Evolutionary conservation across 768 basidiomycete species (phyloP).

Genomic region (Auriscalpium orientale): DNA sequence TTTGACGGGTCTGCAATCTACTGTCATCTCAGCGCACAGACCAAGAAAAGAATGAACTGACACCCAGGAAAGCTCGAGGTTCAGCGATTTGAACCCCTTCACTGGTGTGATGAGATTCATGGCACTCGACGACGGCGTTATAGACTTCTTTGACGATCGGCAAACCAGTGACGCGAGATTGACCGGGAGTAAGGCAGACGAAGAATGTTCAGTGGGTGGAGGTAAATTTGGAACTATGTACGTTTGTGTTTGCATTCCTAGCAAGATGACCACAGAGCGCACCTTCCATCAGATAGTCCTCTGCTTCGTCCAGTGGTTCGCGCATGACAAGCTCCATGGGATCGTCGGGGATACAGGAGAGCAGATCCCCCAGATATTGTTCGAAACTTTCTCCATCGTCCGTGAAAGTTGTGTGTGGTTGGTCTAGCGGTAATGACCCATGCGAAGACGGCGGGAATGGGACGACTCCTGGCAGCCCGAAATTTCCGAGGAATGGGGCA

Average conservation of each 20-base stretch:
- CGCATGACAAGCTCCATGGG: neutral
- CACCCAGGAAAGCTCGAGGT: neutral
- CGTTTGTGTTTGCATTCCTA: neutral
- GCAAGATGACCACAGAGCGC: neutral
- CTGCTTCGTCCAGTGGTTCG: neutral
- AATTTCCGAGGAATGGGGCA: neutral
- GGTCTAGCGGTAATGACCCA: neutral
- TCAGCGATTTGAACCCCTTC: neutral
- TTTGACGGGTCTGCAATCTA: neutral
- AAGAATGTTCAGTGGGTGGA: conserved; percentile 1
- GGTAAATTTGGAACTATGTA: conserved; percentile 7
- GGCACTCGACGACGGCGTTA: too few species aligned
- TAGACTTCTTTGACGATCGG: too few species aligned
- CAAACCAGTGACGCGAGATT: neutral
- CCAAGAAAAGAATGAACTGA: neutral
- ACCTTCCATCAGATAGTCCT: conserved; percentile 10
- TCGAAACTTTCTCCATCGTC: neutral
- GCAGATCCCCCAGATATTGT: neutral
- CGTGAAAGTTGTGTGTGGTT: neutral
- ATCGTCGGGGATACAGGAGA: neutral
- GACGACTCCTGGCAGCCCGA: neutral
- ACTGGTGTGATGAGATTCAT: neutral
- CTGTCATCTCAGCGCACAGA: neutral
- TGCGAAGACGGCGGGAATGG: neutral
- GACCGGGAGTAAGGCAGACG: neutral